phyloP scores from a whole-genome alignment of 1,284 basidiomycete species.

The Macrocybe sp. region DNA sequence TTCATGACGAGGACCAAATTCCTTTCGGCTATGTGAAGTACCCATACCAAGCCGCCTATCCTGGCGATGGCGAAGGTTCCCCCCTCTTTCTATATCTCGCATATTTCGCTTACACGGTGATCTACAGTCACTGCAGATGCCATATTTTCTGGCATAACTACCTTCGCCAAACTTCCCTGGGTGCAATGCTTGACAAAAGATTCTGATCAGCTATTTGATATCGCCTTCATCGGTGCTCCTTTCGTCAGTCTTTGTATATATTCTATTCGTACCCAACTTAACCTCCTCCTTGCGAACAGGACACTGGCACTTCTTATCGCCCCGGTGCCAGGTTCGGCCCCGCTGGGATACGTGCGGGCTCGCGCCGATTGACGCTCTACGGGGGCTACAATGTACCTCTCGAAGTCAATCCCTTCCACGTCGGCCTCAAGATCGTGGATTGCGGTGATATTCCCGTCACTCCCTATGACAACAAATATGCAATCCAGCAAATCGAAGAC shows the following conservation, averaged over 20 bases:
- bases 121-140: constrained; percentile 59
- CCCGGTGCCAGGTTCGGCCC: constrained; percentile 80
- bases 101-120: neutral
- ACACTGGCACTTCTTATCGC: constrained; percentile 71
- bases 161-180: constrained; percentile 73
- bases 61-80: constrained; percentile 49
- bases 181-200: constrained; percentile 65
- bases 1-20: constrained; percentile 47
- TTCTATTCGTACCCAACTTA: neutral
- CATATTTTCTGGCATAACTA: constrained; percentile 70
- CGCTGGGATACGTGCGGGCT: constrained; percentile 70
- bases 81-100: neutral
- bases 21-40: constrained; percentile 62
- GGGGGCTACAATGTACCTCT: constrained; percentile 75
- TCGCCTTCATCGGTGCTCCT: constrained; percentile 76
- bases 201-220: constrained; percentile 54
- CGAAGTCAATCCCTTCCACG: constrained; percentile 60
- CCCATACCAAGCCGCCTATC: constrained; percentile 51
- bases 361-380: constrained; percentile 66
- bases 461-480: constrained; percentile 64
- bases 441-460: constrained; percentile 65
- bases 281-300: constrained; percentile 30
- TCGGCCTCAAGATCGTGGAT: constrained; percentile 62
- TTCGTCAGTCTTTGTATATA: constrained; percentile 44
- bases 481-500: constrained; percentile 70